These are phyloP conservation scores for Calocybe gangraenosa DNA, from an alignment of 768 basidiomycete genomes.

Conservation along the genomic window DNA sequence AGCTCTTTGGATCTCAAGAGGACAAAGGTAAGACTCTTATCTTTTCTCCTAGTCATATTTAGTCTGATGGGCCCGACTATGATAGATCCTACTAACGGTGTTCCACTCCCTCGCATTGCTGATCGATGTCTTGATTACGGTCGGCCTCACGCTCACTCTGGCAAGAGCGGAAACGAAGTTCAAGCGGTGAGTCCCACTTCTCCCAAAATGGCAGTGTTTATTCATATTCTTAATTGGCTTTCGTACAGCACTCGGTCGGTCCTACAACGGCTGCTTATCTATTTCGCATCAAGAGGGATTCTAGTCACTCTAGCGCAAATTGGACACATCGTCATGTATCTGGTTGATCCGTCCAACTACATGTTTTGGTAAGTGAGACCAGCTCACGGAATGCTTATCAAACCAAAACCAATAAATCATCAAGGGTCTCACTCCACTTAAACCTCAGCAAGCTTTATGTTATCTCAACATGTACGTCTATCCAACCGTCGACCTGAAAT, in stretches of 20 bases:
- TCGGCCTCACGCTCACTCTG: conserved; percentile 3
- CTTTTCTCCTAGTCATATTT: not conserved
- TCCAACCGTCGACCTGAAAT: too few relatives aligned
- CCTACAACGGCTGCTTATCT: conserved; percentile 7
- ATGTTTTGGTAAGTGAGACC: conserved; percentile 5
- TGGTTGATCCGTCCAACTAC: conserved; percentile 1
- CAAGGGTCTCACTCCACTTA: conserved; percentile 8
- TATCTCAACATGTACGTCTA: conserved; percentile 8
- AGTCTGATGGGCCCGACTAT: not conserved
- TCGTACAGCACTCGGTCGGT: conserved; percentile 5
- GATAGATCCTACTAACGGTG: not conserved
- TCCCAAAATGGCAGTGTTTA: not conserved
- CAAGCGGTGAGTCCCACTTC: not conserved
- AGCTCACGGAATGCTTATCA: not conserved
- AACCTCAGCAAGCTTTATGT: conserved; percentile 10
- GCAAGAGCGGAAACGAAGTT: not conserved
- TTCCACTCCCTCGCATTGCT: conserved; percentile 5
- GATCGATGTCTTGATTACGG: conserved; percentile 7
- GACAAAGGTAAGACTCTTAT: not conserved
- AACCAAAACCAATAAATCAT: not conserved
- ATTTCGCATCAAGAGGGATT: conserved; percentile 10
- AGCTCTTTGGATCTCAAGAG: not conserved
- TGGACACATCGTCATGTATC: conserved; percentile 11
- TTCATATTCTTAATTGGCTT: too few relatives aligned
- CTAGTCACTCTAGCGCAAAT: conserved; percentile 7